These are phyloP conservation scores for Ustilago bromivora DNA, from an alignment of 1,284 basidiomycete genomes.

Conservation along the genomic window DNA sequence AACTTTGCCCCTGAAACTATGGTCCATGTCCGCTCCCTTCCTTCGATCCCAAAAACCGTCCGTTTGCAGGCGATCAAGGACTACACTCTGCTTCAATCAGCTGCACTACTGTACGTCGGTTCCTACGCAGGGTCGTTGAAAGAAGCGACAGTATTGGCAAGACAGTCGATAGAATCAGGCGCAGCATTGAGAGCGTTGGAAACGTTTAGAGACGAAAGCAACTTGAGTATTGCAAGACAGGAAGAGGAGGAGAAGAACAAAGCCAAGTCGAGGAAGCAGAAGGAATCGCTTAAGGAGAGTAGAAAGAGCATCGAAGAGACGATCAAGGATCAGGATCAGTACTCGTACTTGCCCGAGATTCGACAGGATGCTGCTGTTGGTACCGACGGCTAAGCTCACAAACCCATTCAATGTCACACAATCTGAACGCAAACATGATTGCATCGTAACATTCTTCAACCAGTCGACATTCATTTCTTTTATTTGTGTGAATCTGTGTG, in stretches of 20 bases:
- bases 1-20: conserved; percentile 34
- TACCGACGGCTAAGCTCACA: conserved; percentile 36
- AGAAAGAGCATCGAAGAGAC: conserved; percentile 40
- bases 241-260: conserved; percentile 22
- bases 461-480: background rate
- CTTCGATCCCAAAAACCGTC: conserved; percentile 53
- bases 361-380: conserved; percentile 52
- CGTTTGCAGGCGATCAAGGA: conserved; percentile 59
- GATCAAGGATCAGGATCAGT: conserved; percentile 49
- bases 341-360: conserved; percentile 53
- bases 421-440: background rate
- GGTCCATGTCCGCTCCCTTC: conserved; percentile 32
- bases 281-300: conserved; percentile 26
- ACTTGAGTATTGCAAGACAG: conserved; percentile 26
- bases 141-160: conserved; percentile 31
- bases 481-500: background rate
- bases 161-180: conserved; percentile 42
- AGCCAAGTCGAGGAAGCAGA: conserved; percentile 15
- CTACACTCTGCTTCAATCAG: conserved; percentile 65
- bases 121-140: conserved; percentile 37
- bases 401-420: background rate
- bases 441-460: conserved; percentile 1
- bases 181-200: conserved; percentile 49
- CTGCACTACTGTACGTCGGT: conserved; percentile 65
- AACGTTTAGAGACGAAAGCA: conserved; percentile 43